phyloP scores from a whole-genome alignment of 805 yeast genomes.

The Tetrapisispora phaffii region DNA sequence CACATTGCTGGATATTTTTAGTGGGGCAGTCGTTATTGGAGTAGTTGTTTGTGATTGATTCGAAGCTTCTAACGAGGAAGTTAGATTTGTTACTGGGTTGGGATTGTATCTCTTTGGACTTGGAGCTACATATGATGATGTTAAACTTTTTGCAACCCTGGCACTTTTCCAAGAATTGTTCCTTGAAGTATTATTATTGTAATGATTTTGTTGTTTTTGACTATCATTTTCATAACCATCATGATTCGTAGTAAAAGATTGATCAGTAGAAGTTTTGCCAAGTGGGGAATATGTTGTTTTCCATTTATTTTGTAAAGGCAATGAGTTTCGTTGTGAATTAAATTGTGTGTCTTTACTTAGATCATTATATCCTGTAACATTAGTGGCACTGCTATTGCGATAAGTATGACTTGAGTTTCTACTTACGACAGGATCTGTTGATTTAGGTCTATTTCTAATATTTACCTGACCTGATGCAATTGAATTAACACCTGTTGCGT shows the following conservation, averaged over 20 bases:
- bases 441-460: constrained; percentile 15
- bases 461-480: neutral
- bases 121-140: constrained; percentile 4
- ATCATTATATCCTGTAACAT: neutral
- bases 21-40: neutral
- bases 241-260: neutral
- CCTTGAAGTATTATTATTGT: neutral
- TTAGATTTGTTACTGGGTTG: neutral
- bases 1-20: neutral
- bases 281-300: constrained; percentile 7
- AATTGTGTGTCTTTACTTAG: neutral
- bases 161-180: constrained; percentile 1
- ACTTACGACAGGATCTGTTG: constrained; percentile 4
- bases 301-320: constrained; percentile 10
- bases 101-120: constrained; percentile 3
- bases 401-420: neutral
- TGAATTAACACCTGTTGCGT: neutral
- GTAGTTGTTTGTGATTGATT: neutral
- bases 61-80: neutral
- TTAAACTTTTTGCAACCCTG: neutral
- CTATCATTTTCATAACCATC: neutral
- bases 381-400: neutral
- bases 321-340: neutral
- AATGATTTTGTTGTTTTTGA: neutral
- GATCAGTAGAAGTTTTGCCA: neutral